Conservation (phyloP, 2,329 filamentous ascomycete species). For the Phialophora tarda region DNA sequence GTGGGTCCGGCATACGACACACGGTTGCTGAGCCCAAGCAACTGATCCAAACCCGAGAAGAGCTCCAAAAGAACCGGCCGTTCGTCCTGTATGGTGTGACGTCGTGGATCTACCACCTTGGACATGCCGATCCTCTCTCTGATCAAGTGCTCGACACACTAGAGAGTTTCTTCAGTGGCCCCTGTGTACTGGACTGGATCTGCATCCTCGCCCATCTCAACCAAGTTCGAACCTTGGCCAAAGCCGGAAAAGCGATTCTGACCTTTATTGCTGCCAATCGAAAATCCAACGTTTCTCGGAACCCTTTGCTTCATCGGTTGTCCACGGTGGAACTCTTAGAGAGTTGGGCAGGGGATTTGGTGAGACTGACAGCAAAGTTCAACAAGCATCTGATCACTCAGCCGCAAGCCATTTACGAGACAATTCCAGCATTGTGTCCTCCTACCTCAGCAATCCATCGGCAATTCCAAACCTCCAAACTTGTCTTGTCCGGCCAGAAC, state of each 20-base stretch:
- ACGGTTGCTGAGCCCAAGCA: not conserved
- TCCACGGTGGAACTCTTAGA: conserved; percentile 41
- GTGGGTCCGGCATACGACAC: not conserved
- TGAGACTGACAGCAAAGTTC: conserved; percentile 49
- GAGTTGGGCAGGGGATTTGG: conserved; percentile 46
- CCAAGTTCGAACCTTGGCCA: conserved; percentile 41
- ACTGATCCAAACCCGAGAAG: not conserved
- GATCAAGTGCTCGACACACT: conserved; percentile 20
- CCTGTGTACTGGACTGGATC: conserved; percentile 46
- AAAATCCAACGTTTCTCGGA: conserved; percentile 33
- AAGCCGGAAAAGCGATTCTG: conserved; percentile 40
- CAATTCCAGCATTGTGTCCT: conserved; percentile 51
- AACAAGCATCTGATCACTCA: conserved; percentile 39
- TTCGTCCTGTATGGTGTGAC: conserved; percentile 31
- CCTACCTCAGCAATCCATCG: conserved; percentile 45
- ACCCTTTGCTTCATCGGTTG: conserved; percentile 29
- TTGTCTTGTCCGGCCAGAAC: conserved; percentile 20
- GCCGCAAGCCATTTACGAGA: conserved; percentile 47
- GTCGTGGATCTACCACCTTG: conserved; percentile 36
- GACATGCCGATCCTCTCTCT: conserved; percentile 2
- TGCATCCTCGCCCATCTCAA: conserved; percentile 39
- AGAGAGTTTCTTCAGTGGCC: conserved; percentile 25
- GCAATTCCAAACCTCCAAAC: conserved; percentile 40
- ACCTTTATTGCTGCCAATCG: conserved; percentile 20
- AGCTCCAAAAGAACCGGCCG: conserved; percentile 4